Evolutionary conservation across 345 rosid species (phyloP).

Genomic region (Cardamine resedifolia): DNA sequence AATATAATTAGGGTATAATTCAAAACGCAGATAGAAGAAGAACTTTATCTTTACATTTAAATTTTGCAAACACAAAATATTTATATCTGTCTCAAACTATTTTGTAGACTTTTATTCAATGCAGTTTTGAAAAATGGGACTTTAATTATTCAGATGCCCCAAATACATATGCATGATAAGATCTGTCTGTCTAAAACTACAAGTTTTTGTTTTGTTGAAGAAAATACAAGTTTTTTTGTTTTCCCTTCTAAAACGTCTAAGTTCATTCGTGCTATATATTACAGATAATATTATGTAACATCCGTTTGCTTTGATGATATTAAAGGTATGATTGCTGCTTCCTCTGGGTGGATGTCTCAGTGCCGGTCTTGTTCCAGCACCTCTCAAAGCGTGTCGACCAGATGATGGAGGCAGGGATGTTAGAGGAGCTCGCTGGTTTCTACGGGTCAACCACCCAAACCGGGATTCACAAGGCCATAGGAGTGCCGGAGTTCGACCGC

Average conservation of each 20-base stretch:
- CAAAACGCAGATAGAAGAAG: neutral
- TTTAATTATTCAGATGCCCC: too few relatives aligned
- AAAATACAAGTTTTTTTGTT: too few relatives aligned
- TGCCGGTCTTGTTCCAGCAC: constrained; percentile 47
- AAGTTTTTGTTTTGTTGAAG: neutral
- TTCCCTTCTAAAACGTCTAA: neutral
- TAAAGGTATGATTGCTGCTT: constrained; percentile 71
- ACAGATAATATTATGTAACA: neutral
- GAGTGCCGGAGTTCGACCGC: constrained; percentile 68
- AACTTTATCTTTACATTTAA: neutral
- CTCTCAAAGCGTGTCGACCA: constrained; percentile 64
- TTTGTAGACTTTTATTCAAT: neutral
- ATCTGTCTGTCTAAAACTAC: neutral
- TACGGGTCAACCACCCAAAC: neutral
- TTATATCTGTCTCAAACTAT: neutral
- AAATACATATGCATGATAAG: neutral
- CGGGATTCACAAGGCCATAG: constrained; percentile 67
- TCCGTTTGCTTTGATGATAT: neutral
- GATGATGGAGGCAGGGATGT: constrained; percentile 71
- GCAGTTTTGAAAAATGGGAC: too few relatives aligned
- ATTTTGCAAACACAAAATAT: neutral
- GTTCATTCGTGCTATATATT: neutral
- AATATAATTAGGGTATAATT: neutral
- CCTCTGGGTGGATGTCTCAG: constrained; percentile 70
- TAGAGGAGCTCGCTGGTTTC: constrained; percentile 62